Percentiles rank a stretch among this genome's conserved stretches.
phyloP scores from a whole-genome alignment of 306 rosid genomes.

The Acacia crassicarpa region DNA sequence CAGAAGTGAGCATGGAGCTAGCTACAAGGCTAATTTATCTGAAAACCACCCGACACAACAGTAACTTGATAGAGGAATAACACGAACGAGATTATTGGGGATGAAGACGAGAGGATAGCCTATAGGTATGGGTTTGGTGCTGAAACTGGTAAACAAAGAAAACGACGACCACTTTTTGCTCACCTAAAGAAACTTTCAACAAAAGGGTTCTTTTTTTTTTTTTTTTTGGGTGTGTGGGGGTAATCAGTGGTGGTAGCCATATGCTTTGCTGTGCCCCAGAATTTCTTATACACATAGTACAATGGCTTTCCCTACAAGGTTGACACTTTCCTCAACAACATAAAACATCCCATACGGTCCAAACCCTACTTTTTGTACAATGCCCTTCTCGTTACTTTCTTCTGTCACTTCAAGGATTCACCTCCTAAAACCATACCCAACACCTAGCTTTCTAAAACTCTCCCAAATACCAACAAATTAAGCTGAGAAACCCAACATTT shows the following conservation, averaged over 20 bases:
- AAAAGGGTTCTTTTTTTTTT: not conserved
- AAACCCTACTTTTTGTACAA: conserved; percentile 26
- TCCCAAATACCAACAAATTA: not conserved
- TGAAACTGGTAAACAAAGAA: conserved; percentile 21
- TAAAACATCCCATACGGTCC: conserved; percentile 41
- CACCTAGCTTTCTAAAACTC: not conserved
- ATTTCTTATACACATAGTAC: conserved; percentile 35
- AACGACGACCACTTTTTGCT: conserved; percentile 20
- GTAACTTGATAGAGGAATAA: conserved; percentile 41
- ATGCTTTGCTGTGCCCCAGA: conserved; percentile 32
- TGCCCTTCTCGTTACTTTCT: conserved; percentile 6
- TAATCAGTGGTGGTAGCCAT: not conserved
- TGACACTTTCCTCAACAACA: conserved; percentile 27
- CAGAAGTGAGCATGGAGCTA: not conserved
- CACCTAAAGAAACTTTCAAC: conserved; percentile 16
- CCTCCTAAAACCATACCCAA: not conserved
- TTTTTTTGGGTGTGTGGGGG: no score
- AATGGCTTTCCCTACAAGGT: conserved; percentile 34
- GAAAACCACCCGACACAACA: conserved; percentile 43
- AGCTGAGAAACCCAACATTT: not conserved
- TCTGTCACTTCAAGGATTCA: conserved; percentile 32
- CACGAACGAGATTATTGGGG: conserved; percentile 28
- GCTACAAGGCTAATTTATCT: conserved; percentile 10
- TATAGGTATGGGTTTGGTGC: conserved; percentile 47
- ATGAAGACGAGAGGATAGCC: not conserved